Evolutionary conservation across 106 monocot species (phyloP), one percentile per base, ranked within the genome.

Genomic region (Iris macrosiphon): DNA sequence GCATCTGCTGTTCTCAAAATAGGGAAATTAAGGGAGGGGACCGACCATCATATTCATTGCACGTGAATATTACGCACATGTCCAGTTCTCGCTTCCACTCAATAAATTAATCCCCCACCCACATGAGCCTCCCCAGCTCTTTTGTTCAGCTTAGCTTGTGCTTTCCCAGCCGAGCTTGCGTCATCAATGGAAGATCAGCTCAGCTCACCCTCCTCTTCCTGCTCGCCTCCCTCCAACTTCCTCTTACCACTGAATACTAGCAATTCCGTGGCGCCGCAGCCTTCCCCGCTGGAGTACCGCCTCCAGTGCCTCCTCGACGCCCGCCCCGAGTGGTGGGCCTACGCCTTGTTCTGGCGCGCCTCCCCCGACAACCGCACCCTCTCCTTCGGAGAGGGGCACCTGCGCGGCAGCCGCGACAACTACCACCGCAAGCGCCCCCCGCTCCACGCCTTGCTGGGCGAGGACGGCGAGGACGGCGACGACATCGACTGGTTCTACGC

Each of bases 401-500:
- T n/a, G n/a, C 76, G 81, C 29, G 72, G 68, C 3, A 42, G 4
- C 3, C 37, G 52, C 11, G 49, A 50, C 16, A 28, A 18, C 23
- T 23, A 47, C 35, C n/a, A n/a, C n/a, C 10, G 32, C n/a, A 16
- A 14, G 22, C 59, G 15, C 19, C 26, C 11, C 2, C 13, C 44
- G 10, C 37, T 29, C 41, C 15, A 28, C 34, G 16, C 6, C 18
- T 19, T 12, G 1, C 8, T 2, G 22, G 49, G 30, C 8, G 55
- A 30, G 28, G 34, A 37, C 9, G 21, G 59, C 30, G 17, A 23
- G 23, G 61, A 48, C 35, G 27, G 41, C 14, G 57, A 35, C 53
- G 69, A 79, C 32, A 27, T 60, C 31, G 83, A 83, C 61, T 75
- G 79, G 75, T 85, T 85, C 72, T 85, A 79, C 60, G 60, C 57